Conservation (phyloP, 1,284 basidiomycete genomes). For the Ceratobasidium papillatum region DNA sequence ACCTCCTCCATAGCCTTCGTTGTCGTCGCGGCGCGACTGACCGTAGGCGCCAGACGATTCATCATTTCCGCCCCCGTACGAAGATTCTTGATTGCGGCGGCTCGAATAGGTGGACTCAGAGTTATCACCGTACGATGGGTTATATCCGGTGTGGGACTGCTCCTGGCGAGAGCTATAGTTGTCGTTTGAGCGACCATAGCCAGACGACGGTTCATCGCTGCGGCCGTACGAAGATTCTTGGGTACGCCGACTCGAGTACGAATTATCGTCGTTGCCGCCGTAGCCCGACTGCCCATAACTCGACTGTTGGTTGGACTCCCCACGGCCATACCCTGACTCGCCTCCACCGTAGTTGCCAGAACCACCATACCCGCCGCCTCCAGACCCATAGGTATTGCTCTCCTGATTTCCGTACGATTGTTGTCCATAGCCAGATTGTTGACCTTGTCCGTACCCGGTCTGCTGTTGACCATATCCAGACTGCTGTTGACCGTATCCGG, state of each 20-base stretch:
- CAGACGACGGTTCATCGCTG: conserved; percentile 35
- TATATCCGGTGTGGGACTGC: conserved; percentile 18
- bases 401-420: conserved; percentile 14
- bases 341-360: conserved; percentile 23
- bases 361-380: conserved; percentile 31
- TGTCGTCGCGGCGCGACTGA: background rate
- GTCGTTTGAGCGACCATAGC: conserved; percentile 48
- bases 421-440: conserved; percentile 12
- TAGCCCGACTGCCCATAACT: conserved; percentile 33
- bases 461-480: conserved; percentile 30
- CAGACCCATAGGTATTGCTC: conserved; percentile 30
- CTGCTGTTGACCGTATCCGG: conserved; percentile 33
- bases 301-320: conserved; percentile 21
- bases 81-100: background rate
- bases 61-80: background rate
- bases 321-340: background rate
- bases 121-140: conserved; percentile 22
- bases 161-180: conserved; percentile 24
- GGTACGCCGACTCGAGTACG: conserved; percentile 4
- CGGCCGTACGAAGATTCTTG: conserved; percentile 6
- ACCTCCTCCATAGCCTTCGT: conserved; percentile 27
- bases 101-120: background rate
- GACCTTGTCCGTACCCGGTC: conserved; percentile 20
- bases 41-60: conserved; percentile 5
- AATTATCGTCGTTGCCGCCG: conserved; percentile 9